Evolutionary conservation across 2,329 filamentous ascomycete genomes (phyloP), one percentile per base, ranked within the genome.

Genomic region (Bipolaris sorokiniana): DNA sequence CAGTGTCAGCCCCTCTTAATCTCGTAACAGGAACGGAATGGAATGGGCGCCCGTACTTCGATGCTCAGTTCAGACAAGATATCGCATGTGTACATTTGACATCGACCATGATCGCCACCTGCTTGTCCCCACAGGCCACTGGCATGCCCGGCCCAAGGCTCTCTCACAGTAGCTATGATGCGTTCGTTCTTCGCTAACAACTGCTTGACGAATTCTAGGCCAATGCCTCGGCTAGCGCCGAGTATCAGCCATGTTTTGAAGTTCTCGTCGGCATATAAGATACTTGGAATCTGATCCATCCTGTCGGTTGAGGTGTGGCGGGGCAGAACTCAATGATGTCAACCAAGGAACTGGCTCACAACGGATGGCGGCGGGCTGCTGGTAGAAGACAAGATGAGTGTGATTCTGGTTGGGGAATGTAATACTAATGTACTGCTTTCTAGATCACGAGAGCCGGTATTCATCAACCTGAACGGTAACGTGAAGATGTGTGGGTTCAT

Each of bases 31-130:
- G 15, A 33, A 42, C 4, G 31, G 15, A 33, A 7, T 13, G 13
- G 5, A 55, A 28, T 6, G 52, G n/a, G 26, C 31, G 20, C n/a
- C 67, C 71, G 57, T 70, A 75, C 67, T 56, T 77, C 69, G 48
- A 86, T 84, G 69, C 82, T 85, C 26, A 75, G 70, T 59, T 84
- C 82, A 33, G 76, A 77, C 16, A 81, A 71, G n/a, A 86, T 78
- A 72, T 86, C 84, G 69, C 83, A 85, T 50, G 80, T 75, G 54
- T 82, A 74, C 70, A 80, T 78, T 63, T 79, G 68, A 66, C 80
- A 83, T 48, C 68, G 75, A 54, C 79, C 80, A 77, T 73, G 81
- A 66, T 75, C 78, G 44, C 71, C 70, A 53, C 80, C 71, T 62
- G 78, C 67, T 66, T 79, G 62, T 63, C 73, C 60, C 78, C 78